phyloP scores from a whole-genome alignment of 495 filamentous ascomycete species.

The Aspergillus coremiiformis region DNA sequence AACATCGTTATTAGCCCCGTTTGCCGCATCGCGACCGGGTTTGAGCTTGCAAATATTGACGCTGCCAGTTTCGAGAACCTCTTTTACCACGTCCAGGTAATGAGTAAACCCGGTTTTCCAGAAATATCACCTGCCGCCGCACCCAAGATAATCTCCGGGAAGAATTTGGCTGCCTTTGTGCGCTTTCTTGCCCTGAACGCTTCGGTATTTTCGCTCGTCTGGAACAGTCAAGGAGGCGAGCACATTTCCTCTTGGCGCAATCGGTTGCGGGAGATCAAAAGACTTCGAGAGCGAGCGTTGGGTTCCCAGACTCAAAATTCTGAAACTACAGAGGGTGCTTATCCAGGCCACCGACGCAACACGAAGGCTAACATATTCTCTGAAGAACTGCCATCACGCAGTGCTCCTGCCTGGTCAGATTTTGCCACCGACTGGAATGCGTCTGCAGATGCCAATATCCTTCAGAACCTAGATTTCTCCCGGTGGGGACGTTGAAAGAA shows the following conservation, averaged over 20 bases:
- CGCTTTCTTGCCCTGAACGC: slow-evolving; percentile 89
- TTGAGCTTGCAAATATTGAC: slow-evolving; percentile 14
- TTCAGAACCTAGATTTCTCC: slow-evolving; percentile 39
- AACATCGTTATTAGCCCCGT: slow-evolving; percentile 93
- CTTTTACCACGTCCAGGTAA: slow-evolving; percentile 78
- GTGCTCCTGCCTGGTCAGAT: slow-evolving; percentile 22
- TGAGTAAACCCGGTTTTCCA: slow-evolving; percentile 78
- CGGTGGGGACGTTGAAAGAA: slow-evolving; percentile 33
- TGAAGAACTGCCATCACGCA: slow-evolving; percentile 31
- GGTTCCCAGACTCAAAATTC: slow-evolving; percentile 24
- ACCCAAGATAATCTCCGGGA: slow-evolving; percentile 76
- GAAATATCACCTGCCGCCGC: slow-evolving; percentile 82
- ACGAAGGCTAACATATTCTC: slow-evolving; percentile 41
- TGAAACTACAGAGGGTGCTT: slow-evolving; percentile 32
- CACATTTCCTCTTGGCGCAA: slow-evolving; percentile 85
- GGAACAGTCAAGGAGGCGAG: slow-evolving; percentile 76
- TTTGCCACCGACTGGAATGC: slow-evolving; percentile 37
- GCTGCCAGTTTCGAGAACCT: slow-evolving; percentile 35
- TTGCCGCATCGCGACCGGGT: slow-evolving; percentile 43
- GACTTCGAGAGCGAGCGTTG: slow-evolving; percentile 57
- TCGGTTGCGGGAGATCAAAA: slow-evolving; percentile 74
- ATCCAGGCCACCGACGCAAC: slow-evolving; percentile 38
- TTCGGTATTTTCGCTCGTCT: slow-evolving; percentile 85
- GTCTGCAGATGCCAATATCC: slow-evolving; percentile 32
- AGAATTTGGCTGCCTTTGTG: slow-evolving; percentile 75